Base-by-base conservation (phyloP, 1,139 yeast species). In the Yamadazyma conglobata region DNA sequence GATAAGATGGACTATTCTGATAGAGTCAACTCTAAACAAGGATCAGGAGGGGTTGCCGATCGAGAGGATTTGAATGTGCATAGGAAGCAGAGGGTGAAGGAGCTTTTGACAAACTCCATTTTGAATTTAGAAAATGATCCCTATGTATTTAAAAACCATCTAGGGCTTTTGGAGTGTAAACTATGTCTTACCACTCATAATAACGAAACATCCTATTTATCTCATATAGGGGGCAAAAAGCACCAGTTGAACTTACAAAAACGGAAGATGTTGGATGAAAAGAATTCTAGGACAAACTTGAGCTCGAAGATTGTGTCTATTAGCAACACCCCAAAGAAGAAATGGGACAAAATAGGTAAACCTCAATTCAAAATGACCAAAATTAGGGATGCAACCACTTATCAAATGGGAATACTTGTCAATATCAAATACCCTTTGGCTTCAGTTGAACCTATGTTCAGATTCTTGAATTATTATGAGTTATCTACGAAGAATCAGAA, bases 171-270 rank as follows among this genome's bases (percentile, higher is more conserved):
- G 18, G 95, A 86, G 49, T 87, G 96, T 52, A 67, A 73, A 26
- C 62, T 86, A 19, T 87, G 96, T 50, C 56, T 78, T 19, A 86
- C 95, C 1, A 70, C 83, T 0, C 95, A 86, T 54, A 64, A 71
- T 16, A 74, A 78, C 19, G 89, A 82, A 38, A 73, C 85, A n/a
- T 79, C 88, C 6, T 87, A 84, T 48, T 62, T 86, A 11, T 70
- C 88, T 2, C 96, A 87, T 47, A 69, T 88, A 4, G 83, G 86
- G 28, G 95, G 95, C 3, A 68, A 73, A 38, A 81, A 80, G 52
- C 96, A 87, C 52, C 83, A 76, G 48, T 53, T 77, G 43, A 81
- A 79, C 42, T 60, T 86, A 25, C 81, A 79, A 42, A 68, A 75
- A 35, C 60, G 95, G 33, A 61, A 73, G 27, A 55, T 61, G 23